A percentile compares a stretch with the other conserved stretches of the same genome.
Evolutionary conservation across 2,329 filamentous ascomycete species (phyloP).

Genomic region (Alternaria triticina): DNA sequence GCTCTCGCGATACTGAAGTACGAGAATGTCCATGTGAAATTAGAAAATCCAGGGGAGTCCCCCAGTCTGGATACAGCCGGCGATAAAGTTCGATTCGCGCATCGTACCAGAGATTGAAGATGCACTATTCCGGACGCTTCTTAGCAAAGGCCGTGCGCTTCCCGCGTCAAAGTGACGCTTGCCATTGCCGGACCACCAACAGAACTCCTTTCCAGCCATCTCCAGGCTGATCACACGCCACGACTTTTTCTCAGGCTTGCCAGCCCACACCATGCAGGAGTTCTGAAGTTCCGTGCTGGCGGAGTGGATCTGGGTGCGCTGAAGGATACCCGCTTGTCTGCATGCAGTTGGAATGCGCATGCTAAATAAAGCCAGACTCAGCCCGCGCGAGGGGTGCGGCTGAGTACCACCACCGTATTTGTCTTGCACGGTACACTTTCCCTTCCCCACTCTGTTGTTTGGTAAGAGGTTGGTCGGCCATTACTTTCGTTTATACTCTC

Average conservation of each 20-base stretch:
- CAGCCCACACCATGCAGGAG: constrained; percentile 1
- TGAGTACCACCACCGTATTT: constrained; percentile 7
- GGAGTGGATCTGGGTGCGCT: constrained; percentile 9
- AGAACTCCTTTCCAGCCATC: constrained; percentile 2
- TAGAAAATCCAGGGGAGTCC: not conserved
- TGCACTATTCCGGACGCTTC: constrained; percentile 1
- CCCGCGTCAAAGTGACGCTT: constrained; percentile 9
- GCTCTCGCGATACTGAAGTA: not conserved
- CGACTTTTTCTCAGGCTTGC: not conserved
- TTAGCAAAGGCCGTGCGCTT: constrained; percentile 4
- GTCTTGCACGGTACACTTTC: constrained; percentile 1
- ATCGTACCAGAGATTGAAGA: not conserved
- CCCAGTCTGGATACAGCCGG: not conserved
- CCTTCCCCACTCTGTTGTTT: constrained; percentile 1
- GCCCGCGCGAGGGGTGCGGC: constrained; percentile 15
- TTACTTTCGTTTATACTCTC: not conserved
- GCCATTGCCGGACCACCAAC: constrained; percentile 1
- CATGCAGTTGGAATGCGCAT: constrained; percentile 4
- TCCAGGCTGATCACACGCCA: not conserved
- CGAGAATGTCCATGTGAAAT: not conserved
- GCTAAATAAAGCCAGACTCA: constrained; percentile 19
- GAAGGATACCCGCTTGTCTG: constrained; percentile 6
- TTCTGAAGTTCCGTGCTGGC: not conserved
- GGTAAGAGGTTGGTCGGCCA: not conserved
- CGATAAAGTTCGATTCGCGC: not conserved